Evolutionary conservation across 2,329 filamentous ascomycete species (phyloP), one percentile per base, ranked within the genome.

Genomic region (Trichoderma atroviride): DNA sequence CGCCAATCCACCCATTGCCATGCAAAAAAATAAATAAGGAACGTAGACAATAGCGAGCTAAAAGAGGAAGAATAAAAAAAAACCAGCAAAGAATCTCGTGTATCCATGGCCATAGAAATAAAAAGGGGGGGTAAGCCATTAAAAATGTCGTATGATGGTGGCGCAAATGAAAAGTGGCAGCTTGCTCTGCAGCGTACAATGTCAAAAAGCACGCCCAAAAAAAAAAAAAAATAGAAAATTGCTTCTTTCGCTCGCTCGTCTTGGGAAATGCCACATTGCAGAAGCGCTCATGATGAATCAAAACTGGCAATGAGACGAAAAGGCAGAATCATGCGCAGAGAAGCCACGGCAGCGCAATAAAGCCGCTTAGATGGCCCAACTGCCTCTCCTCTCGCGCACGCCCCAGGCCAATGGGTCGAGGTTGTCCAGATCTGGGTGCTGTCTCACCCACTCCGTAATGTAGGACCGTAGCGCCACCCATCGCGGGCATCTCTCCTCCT

Each of bases 391-490:
- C 70, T 88, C 89, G 68, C 85, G 82, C 59, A 92, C 87, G 14
- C 91, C 91, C 91, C 91, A 93, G 5, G 87, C 86, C 72, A 87
- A 80, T 3, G 87, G 83, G 66, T 85, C 84, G 72, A 88, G 83
- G 69, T 84, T 83, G 73, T 88, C 85, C 79, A 96, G 88, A 71
- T 88, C 86, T 5, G 94, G 93, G 77, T 96, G 92, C 79, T 97
- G 94, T 69, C 91, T 86, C 29, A 92, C 94, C 95, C 95, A 98
- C 78, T 97, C 94, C 47, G 86, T 85, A 50, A 98, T 92, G 78
- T 98, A 98, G 52, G 89, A 77, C 76, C 90, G 91, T 55, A 98
- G 83, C 1, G 95, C 95, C 76, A 87, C 89, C 95, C 95, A 98
- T 65, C 95, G 86, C 66, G 89, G 83, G 68, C 84, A 84, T 59